Base-by-base conservation (phyloP, 83 land plant genomes). In the Picea engelmannii region DNA sequence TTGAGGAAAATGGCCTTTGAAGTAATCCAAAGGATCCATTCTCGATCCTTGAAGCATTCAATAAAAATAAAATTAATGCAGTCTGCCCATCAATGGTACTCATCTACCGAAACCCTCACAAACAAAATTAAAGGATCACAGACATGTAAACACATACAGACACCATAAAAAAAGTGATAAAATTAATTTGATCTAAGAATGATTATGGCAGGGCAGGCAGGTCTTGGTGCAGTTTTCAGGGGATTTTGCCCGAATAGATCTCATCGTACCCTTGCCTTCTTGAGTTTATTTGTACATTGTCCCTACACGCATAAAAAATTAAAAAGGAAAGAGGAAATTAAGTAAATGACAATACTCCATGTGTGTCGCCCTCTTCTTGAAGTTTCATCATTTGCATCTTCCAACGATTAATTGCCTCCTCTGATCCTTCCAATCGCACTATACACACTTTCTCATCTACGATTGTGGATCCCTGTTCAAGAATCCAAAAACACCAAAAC, bases 391-490 rank as follows among this genome's bases (percentile, higher is more conserved):
- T 47, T 69, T 40, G 38, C 70, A 11, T 69, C 74, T 38, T 69
- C 74, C 74, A 69, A 1, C n/a, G 74, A 13, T 3, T 38, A 69
- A 69, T 11, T 69, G 47, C 74, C 0, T 38, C 74, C 74, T 69
- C 74, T 16, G 74, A 69, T 69, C 74, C 74, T 69, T 49, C 74
- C 74, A n/a, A 69, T 40, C 49, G 74, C 35, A 69, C 74, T n/a
- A n/a, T 44, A 31, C 35, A 31, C 35, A 31, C 35, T 31, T 31
- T 31, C 35, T 31, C 1, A 31, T 31, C 1, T 31, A 1, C 1
- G 35, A 31, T 31, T 31, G 35, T 31, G 1, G 35, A 1, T 31
- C 35, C 35, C 35, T 31, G 35, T 1, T 2, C 35, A 31, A 31
- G 35, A 31, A 31, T 31, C 35, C 35, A 31, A 31, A 31, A 31